Evolutionary conservation across 163 green algal species (phyloP).

Genomic region (Coccomyxa subellipsoidea): DNA sequence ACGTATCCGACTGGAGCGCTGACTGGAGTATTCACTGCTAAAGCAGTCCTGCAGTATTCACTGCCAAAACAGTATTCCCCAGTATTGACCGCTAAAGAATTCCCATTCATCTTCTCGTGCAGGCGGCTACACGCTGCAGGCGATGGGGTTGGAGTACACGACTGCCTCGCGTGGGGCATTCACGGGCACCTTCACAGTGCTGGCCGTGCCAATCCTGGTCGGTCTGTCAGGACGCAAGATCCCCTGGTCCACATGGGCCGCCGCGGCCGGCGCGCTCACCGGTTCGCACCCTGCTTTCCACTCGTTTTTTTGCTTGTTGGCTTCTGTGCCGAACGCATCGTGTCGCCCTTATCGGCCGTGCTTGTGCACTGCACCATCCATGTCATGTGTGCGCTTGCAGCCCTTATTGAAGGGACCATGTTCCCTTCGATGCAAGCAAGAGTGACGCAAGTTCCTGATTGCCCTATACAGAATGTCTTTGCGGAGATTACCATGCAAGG

Average conservation of each 20-base stretch:
- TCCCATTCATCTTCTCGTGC: not conserved
- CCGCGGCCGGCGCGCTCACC: conserved; percentile 28
- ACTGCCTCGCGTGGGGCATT: conserved; percentile 46
- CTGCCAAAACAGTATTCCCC: too few relatives aligned
- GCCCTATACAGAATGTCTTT: too few relatives aligned
- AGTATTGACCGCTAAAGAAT: too few relatives aligned
- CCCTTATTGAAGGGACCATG: too few relatives aligned
- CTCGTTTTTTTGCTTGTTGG: not conserved
- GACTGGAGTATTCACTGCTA: too few relatives aligned
- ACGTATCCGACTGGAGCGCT: too few relatives aligned
- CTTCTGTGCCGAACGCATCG: not conserved
- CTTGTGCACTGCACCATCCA: not conserved
- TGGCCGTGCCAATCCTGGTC: conserved; percentile 52
- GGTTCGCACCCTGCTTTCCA: not conserved
- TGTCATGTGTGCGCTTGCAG: conserved; percentile 22
- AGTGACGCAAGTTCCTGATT: too few relatives aligned
- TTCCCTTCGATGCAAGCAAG: too few relatives aligned
- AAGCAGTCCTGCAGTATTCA: too few relatives aligned
- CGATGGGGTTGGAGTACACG: conserved; percentile 41
- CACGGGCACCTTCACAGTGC: conserved; percentile 59
- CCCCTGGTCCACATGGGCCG: conserved; percentile 36
- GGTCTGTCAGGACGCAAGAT: conserved; percentile 43
- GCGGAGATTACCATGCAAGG: too few relatives aligned
- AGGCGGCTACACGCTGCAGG: conserved; percentile 50
- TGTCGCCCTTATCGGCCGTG: not conserved